Percentiles rank a stretch among this genome's conserved stretches.
These are phyloP conservation scores for Phytopythium mirpurense DNA, from an alignment of 352 stramenopile genomes.

Conservation along the genomic window DNA sequence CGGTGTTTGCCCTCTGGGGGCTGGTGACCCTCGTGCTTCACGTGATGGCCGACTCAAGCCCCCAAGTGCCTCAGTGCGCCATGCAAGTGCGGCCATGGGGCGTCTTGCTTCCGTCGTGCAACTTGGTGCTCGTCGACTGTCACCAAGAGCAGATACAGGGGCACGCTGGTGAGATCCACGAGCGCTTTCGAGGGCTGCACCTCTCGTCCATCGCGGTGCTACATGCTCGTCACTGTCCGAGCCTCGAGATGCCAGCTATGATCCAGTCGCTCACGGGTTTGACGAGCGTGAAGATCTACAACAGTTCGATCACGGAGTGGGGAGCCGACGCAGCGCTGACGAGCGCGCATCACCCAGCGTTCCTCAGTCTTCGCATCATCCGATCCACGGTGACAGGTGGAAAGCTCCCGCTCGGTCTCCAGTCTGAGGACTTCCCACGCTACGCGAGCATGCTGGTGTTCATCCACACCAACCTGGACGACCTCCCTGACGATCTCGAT, in stretches of 20 bases:
- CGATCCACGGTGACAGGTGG: conserved; percentile 17
- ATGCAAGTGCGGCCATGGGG: conserved; percentile 38
- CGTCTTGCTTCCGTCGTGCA: conserved; percentile 23
- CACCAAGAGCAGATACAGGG: conserved; percentile 10
- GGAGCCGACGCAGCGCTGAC: conserved; percentile 10
- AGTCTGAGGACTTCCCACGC: conserved; percentile 1
- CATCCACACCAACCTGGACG: conserved; percentile 2
- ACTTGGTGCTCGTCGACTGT: conserved; percentile 32
- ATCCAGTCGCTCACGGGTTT: conserved; percentile 13
- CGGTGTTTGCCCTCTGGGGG: conserved; percentile 3
- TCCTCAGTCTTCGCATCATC: conserved; percentile 17
- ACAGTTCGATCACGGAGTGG: conserved; percentile 17
- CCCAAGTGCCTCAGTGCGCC: conserved; percentile 15
- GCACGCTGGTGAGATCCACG: conserved; percentile 4
- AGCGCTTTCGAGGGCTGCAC: conserved; percentile 13
- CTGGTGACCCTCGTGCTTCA: not conserved
- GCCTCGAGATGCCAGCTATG: conserved; percentile 19
- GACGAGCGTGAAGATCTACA: conserved; percentile 24
- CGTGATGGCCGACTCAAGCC: not conserved
- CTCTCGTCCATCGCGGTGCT: conserved; percentile 12
- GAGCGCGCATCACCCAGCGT: conserved; percentile 7
- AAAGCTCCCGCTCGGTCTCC: conserved; percentile 3
- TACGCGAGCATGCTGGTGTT: conserved; percentile 1
- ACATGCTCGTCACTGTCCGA: conserved; percentile 22
- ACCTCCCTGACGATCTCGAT: conserved; percentile 4